Evolutionary conservation across 116 monocot genomes (phyloP).

Genomic region (Thalassia testudinum): DNA sequence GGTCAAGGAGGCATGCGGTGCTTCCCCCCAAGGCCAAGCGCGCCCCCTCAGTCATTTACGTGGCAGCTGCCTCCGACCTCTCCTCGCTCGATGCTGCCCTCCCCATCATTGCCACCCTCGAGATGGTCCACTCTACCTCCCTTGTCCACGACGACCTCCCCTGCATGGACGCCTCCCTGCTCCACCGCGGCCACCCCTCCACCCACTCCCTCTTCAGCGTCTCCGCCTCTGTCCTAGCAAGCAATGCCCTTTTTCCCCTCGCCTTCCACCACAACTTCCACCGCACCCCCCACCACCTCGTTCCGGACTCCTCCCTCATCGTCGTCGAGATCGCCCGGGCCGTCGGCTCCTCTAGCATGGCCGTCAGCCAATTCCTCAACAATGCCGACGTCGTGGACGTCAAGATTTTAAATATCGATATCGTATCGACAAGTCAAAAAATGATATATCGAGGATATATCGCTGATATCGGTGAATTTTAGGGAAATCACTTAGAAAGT

Average conservation of each 20-base stretch:
- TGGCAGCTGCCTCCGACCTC: too few species aligned
- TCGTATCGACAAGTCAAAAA: too few species aligned
- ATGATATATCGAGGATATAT: too few species aligned
- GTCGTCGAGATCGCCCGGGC: conserved; percentile 20
- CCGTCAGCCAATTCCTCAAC: too few species aligned
- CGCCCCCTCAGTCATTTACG: conserved; percentile 35
- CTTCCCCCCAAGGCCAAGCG: conserved; percentile 9
- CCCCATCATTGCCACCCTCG: conserved; percentile 1
- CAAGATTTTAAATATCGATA: too few species aligned
- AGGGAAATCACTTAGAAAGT: too few species aligned
- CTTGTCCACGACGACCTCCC: conserved; percentile 65
- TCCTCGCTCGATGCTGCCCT: too few species aligned
- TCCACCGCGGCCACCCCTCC: conserved; percentile 43
- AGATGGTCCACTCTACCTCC: conserved; percentile 43
- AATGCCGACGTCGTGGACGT: conserved; percentile 1
- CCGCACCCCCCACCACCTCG: neutral
- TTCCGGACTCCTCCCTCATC: neutral
- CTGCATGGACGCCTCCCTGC: conserved; percentile 33
- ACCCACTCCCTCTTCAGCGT: neutral
- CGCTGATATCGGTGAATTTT: too few species aligned
- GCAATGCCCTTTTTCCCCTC: neutral
- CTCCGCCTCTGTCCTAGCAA: conserved; percentile 3
- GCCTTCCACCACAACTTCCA: neutral
- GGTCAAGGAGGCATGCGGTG: too few species aligned
- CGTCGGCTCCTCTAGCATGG: too few species aligned